Percentiles rank a stretch among this genome's conserved stretches.
Evolutionary conservation across 352 stramenopile genomes (phyloP).

Genomic region (Phytophthora kernoviae): DNA sequence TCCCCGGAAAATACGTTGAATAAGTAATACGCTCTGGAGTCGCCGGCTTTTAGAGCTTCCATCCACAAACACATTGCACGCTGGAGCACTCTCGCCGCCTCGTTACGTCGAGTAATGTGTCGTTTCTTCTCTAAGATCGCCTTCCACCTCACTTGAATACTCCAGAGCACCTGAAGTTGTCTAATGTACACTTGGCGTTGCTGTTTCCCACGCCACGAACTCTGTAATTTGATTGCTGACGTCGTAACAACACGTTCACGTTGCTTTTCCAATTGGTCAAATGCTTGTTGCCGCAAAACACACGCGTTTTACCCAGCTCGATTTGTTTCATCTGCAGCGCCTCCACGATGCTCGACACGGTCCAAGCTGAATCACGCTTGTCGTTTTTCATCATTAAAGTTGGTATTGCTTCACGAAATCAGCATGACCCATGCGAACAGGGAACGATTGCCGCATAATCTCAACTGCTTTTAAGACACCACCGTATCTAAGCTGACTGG

Average conservation of each 20-base stretch:
- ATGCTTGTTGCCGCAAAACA: slow-evolving; percentile 72
- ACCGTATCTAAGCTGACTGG: slow-evolving; percentile 80
- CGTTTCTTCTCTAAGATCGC: slow-evolving; percentile 54
- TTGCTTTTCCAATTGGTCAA: slow-evolving; percentile 64
- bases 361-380: slow-evolving; percentile 20
- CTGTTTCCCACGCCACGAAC: slow-evolving; percentile 42
- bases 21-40: slow-evolving; percentile 27
- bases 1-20: slow-evolving; percentile 37
- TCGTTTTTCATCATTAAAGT: slow-evolving; percentile 20
- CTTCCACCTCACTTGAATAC: slow-evolving; percentile 63
- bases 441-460: slow-evolving; percentile 86
- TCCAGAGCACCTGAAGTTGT: slow-evolving; percentile 40
- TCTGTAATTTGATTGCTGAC: slow-evolving; percentile 52
- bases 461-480: slow-evolving; percentile 86
- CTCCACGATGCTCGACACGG: slow-evolving; percentile 38
- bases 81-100: slow-evolving; percentile 45
- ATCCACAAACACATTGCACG: slow-evolving; percentile 40
- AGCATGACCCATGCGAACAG: slow-evolving; percentile 73
- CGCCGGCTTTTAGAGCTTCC: slow-evolving; percentile 18
- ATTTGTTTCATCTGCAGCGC: slow-evolving; percentile 42
- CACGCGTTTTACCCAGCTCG: slow-evolving; percentile 69
- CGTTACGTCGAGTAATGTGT: slow-evolving; percentile 32
- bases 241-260: slow-evolving; percentile 39
- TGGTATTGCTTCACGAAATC: slow-evolving; percentile 71
- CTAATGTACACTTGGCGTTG: slow-evolving; percentile 38